A percentile compares a stretch with the other conserved stretches of the same genome.
phyloP scores from a whole-genome alignment of 2,329 filamentous ascomycete genomes.

The Aspergillus hiratsukae region DNA sequence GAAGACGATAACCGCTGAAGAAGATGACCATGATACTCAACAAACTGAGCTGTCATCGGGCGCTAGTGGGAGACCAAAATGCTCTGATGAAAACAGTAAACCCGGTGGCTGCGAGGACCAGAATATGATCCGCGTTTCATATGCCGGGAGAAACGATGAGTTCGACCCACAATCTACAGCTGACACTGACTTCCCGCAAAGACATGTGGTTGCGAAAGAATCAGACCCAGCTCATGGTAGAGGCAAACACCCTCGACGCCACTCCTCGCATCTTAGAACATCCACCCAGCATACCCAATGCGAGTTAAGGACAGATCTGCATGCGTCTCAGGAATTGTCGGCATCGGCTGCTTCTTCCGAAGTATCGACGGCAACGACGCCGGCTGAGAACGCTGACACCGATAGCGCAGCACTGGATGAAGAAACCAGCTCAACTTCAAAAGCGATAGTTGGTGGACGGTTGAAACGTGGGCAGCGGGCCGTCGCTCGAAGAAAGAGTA shows the following conservation, averaged over 20 bases:
- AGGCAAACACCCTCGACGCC: slow-evolving; percentile 24
- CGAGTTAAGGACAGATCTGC: neutral
- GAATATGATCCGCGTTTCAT: neutral
- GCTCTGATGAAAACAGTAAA: neutral
- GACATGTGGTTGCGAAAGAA: neutral
- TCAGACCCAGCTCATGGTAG: slow-evolving; percentile 7
- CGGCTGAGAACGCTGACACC: slow-evolving; percentile 12
- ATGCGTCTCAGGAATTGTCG: neutral
- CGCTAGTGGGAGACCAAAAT: neutral
- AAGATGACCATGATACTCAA: neutral
- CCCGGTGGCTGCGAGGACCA: neutral
- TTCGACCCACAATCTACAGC: neutral
- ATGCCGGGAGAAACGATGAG: neutral
- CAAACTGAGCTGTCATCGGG: neutral
- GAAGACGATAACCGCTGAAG: slow-evolving; percentile 9
- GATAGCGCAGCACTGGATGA: neutral
- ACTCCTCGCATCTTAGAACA: slow-evolving; percentile 29
- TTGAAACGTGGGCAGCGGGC: slow-evolving; percentile 28
- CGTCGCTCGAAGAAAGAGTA: slow-evolving; percentile 35
- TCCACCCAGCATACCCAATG: slow-evolving; percentile 3
- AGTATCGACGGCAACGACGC: neutral
- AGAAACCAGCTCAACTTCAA: neutral
- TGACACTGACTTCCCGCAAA: neutral
- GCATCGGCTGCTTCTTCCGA: neutral
- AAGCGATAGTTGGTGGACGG: slow-evolving; percentile 11